Base-by-base conservation (phyloP, 208 protist genomes). In the Leishmania gerbilli region DNA sequence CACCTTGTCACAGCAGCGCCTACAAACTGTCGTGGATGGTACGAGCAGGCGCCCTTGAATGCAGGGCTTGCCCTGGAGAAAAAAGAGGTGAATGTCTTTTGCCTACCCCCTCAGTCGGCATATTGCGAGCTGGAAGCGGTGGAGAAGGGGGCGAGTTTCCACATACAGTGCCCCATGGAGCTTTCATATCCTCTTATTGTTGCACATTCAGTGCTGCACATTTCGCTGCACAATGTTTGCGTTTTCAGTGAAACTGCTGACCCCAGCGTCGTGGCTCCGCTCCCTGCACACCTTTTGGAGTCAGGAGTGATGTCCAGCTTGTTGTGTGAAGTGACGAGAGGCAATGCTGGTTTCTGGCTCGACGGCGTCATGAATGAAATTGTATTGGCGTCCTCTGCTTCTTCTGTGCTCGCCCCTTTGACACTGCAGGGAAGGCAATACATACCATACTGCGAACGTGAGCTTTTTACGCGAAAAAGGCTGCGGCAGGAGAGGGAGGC, bases 1-100 rank as follows among this genome's bases (percentile, higher is more conserved):
- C 82, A 85, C 64, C 49, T 79, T 11, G 34, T 51, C 9, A 76
- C 75, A 19, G 27, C 45, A 4, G 49, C 83, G 60, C 87, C 88
- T 34, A 95, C 89, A 1, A 82, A 71, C 55, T 94, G 91, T 81
- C 89, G 93, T n/a, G 93, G 93, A 49, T 97, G 93, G 93, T 97
- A 92, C 84, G 88, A 91, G 37, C 86, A 92, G 40, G 89, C 91
- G 45, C 88, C 87, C 53, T 72, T 92, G 24, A 72, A 85, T 62
- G 80, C 71, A 34, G 85, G 82, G 37, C 65, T 85, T 45, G 42
- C 84, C 47, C n/a, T 87, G 71, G 86, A 90, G 47, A 89, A 88
- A 65, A 84, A 85, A 34, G 83, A 87, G 55, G 91, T 95, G 34
- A 58, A 72, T 62, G 84, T 90, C 62, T 94, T 91, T 72, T 93